These are phyloP conservation scores for Sporobolus alterniflorus DNA, from an alignment of 202 grass and related monocot genomes.

Conservation along the genomic window DNA sequence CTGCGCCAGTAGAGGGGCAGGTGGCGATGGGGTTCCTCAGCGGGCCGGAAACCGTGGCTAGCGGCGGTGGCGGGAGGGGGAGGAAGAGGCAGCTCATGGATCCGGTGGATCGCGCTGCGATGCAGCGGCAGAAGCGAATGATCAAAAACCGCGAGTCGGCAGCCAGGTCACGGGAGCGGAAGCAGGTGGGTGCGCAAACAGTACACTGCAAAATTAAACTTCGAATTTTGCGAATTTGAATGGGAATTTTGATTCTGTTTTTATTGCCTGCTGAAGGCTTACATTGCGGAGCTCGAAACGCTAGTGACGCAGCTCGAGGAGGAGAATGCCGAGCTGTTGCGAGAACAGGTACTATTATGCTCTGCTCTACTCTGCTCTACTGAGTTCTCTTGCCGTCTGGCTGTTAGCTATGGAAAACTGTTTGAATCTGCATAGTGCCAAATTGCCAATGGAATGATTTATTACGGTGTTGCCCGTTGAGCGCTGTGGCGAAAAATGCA, in stretches of 20 bases:
- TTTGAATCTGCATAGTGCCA: neutral
- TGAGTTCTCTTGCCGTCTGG: neutral
- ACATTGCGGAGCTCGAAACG: constrained; percentile 89
- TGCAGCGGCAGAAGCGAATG: constrained; percentile 97
- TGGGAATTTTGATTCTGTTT: neutral
- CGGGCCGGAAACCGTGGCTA: constrained; percentile 25
- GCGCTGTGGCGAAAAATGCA: neutral
- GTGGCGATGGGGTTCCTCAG: constrained; percentile 34
- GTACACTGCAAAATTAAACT: constrained; percentile 4
- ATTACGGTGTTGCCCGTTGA: neutral
- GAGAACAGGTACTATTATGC: constrained; percentile 56
- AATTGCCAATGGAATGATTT: neutral
- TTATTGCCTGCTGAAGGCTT: constrained; percentile 63
- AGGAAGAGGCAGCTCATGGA: constrained; percentile 81
- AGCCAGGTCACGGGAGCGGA: constrained; percentile 95
- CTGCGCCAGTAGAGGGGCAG: constrained; percentile 32
- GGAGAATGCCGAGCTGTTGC: constrained; percentile 77
- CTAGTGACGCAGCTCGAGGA: constrained; percentile 78
- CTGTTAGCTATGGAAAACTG: neutral
- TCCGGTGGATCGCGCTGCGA: constrained; percentile 71
- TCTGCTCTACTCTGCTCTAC: neutral
- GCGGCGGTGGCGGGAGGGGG: constrained; percentile 37
- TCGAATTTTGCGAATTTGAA: neutral
- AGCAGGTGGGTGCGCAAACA: constrained; percentile 57
- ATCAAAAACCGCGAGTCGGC: constrained; percentile 98